phyloP scores from a whole-genome alignment of 257 asterid species.

The Parsonsia alboflavescens region DNA sequence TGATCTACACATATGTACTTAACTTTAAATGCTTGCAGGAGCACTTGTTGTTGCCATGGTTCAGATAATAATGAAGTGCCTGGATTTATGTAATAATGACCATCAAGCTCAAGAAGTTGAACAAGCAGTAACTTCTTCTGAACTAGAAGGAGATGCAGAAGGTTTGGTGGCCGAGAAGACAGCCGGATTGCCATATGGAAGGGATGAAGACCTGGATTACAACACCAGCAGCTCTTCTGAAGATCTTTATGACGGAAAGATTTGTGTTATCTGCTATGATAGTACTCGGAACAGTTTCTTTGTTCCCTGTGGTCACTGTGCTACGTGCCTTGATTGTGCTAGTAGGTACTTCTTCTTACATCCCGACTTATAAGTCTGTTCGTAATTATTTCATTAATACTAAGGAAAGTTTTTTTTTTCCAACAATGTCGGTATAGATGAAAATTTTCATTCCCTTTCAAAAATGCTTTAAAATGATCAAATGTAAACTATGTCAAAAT shows the following conservation, averaged over 20 bases:
- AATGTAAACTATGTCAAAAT: too few relatives aligned
- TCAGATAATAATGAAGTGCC: slow-evolving; percentile 15
- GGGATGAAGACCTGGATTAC: slow-evolving; percentile 13
- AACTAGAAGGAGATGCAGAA: slow-evolving; percentile 5
- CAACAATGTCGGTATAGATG: too few relatives aligned
- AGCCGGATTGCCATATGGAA: slow-evolving; percentile 22
- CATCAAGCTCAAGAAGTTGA: slow-evolving; percentile 13
- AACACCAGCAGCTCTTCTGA: slow-evolving; percentile 20
- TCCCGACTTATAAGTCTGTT: too few relatives aligned
- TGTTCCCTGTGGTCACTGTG: slow-evolving; percentile 38
- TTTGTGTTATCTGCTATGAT: slow-evolving; percentile 33
- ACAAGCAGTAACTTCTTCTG: not conserved
- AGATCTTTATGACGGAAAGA: slow-evolving; percentile 23
- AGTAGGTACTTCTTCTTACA: slow-evolving; percentile 25
- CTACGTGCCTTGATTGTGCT: slow-evolving; percentile 27
- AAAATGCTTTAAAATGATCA: too few relatives aligned
- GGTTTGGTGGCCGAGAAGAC: slow-evolving; percentile 18
- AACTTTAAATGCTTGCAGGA: slow-evolving; percentile 13
- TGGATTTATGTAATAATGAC: slow-evolving; percentile 15
- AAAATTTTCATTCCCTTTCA: not conserved
- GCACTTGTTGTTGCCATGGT: not conserved
- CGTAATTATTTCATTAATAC: too few relatives aligned
- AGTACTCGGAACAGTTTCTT: slow-evolving; percentile 25
- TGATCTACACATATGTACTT: not conserved
- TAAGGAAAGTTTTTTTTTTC: too few relatives aligned